A percentile compares a stretch with the other conserved stretches of the same genome.
Evolutionary conservation across 192 early-diverging fungal species (phyloP).

Genomic region (Coemansia sp.): DNA sequence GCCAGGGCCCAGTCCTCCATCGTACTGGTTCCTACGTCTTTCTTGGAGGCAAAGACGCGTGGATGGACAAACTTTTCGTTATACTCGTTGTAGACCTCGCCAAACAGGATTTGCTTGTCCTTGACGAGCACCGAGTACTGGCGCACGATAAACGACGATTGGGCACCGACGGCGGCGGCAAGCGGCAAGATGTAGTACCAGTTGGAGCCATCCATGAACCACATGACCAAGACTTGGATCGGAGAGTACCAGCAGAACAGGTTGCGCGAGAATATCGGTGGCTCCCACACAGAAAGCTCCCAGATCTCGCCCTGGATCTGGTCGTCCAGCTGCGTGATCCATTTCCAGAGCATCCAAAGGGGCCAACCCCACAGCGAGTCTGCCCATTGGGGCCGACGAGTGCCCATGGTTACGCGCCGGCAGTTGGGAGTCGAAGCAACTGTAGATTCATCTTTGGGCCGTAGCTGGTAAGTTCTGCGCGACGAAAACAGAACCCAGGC

Average conservation of each 20-base stretch:
- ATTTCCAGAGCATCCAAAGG: constrained; percentile 37
- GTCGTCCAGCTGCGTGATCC: constrained; percentile 34
- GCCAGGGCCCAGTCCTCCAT: constrained; percentile 39
- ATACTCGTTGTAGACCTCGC: constrained; percentile 62
- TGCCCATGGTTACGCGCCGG: constrained; percentile 32
- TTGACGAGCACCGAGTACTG: constrained; percentile 47
- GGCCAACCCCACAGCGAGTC: constrained; percentile 25
- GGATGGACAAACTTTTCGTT: constrained; percentile 65
- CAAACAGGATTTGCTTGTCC: constrained; percentile 64
- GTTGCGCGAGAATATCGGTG: constrained; percentile 47
- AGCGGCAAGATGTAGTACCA: constrained; percentile 60
- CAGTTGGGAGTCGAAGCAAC: constrained; percentile 28
- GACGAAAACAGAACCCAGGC: constrained; percentile 32
- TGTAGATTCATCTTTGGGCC: constrained; percentile 22
- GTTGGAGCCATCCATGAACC: constrained; percentile 55
- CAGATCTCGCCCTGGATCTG: constrained; percentile 46
- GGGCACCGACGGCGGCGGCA: constrained; percentile 52
- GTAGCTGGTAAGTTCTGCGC: constrained; percentile 44
- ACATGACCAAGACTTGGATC: constrained; percentile 59
- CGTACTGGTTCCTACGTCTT: constrained; percentile 50
- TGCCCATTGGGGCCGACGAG: constrained; percentile 44
- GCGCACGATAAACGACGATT: constrained; percentile 51
- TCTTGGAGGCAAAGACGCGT: constrained; percentile 59
- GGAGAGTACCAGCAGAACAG: constrained; percentile 66
- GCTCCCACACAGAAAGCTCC: constrained; percentile 56